Evolutionary conservation across 2,329 filamentous ascomycete species (phyloP), one percentile per base, ranked within the genome.

Genomic region (Ophiobolus disseminans): DNA sequence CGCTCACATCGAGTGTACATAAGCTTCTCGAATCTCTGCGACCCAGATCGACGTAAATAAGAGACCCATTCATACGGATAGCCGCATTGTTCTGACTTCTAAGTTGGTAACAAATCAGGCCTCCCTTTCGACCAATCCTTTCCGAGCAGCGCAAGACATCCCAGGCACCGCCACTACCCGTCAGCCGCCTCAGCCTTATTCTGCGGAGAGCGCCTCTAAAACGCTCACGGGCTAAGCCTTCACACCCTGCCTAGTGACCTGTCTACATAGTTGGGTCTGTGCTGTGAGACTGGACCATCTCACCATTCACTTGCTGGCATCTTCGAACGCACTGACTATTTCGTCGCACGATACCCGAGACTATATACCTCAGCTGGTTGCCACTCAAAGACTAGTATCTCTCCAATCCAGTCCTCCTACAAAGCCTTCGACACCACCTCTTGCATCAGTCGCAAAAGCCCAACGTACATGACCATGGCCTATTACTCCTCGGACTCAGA

Each of bases 401-500:
- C 35, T 38, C 25, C 45, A 40, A 31, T 22, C 44, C 41, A 53
- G 45, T 26, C 47, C 40, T 43, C 50, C 51, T 40, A 48, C 21
- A 50, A 45, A 28, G 35, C 36, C 11, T 31, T 22, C 37, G 31
- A 40, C 44, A 36, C 17, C 40, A 32, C 38, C 36, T 44, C 45
- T 48, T 26, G 21, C 21, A 4, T 17, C 28, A 6, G 5, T 32
- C 22, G 20, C 36, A 30, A 25, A 23, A 23, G 17, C 19, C 22
- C 22, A 21, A 37, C 53, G 46, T 57, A 50, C 50, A 57, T 54
- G 58, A 71, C 63, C 57, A 65, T 70, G 52, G 62, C 61, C 45
- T 71, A 66, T 63, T 71, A 68, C 62, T 66, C 65, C 40, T 55
- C 67, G 21, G 70, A 73, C 35, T 66, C 69, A 49, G 70, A 73